phyloP scores from a whole-genome alignment of 2,329 filamentous ascomycete species.

The Colletotrichum scovillei region DNA sequence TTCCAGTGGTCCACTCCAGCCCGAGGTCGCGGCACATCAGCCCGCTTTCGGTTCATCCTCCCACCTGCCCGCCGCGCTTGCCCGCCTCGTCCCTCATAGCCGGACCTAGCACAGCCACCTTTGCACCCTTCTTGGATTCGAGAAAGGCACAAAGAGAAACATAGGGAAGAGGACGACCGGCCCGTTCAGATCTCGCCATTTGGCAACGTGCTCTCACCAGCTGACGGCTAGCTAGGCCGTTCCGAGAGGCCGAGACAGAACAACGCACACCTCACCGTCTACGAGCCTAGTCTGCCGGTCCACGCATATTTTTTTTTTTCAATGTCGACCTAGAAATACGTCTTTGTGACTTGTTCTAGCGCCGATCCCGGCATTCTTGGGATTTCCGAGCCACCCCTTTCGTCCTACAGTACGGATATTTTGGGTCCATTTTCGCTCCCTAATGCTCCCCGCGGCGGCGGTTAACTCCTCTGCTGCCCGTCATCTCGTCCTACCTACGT shows the following conservation, averaged over 20 bases:
- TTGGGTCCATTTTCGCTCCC: not conserved
- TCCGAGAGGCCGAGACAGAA: slow-evolving; percentile 14
- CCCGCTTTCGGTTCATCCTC: slow-evolving; percentile 28
- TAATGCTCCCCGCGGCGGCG: not conserved
- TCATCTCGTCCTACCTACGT: slow-evolving; percentile 2
- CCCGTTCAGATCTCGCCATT: slow-evolving; percentile 30
- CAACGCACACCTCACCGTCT: slow-evolving; percentile 3
- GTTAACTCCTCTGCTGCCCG: not conserved
- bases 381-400: not conserved
- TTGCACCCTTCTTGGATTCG: not conserved
- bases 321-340: not conserved
- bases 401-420: not conserved
- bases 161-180: not conserved
- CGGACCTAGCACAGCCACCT: slow-evolving; percentile 21
- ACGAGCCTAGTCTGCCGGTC: not conserved
- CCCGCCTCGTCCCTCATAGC: not conserved
- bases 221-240: slow-evolving; percentile 4
- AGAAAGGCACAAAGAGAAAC: not conserved
- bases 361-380: not conserved
- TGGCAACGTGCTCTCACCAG: slow-evolving; percentile 26
- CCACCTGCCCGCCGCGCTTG: slow-evolving; percentile 16
- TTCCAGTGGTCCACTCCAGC: not conserved
- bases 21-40: not conserved
- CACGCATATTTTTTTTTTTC: not conserved
- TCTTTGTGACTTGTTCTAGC: slow-evolving; percentile 6